Evolutionary conservation across 306 rosid genomes (phyloP), one percentile per base, ranked within the genome.

Genomic region (Lathyrus tuberosus): DNA sequence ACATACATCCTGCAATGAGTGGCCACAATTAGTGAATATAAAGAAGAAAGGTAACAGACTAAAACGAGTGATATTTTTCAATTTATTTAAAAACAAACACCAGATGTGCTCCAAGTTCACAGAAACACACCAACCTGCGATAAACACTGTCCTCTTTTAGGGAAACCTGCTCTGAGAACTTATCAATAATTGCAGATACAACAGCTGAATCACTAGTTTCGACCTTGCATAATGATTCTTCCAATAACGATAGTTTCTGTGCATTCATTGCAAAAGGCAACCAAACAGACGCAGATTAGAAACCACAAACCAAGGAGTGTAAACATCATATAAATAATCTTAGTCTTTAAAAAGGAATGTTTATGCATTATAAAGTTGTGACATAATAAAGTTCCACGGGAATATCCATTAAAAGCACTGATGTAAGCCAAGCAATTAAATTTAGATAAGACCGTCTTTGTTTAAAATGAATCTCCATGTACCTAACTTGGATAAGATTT

Each of bases 231-330:
- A 90, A 83, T 22, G 82, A 87, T 84, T 86, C 96, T 86, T 94
- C 98, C 79, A 94, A 78, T 53, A 63, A 46, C 67, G 83, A 47
- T 73, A 94, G 67, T 60, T 79, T 87, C 98, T 90, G 87, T 75
- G 7, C 61, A 76, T 51, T 41, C 75, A 79, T 67, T 10, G 70
- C 61, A 77, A 62, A 53, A 62, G 75, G 59, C 43, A 79, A 38
- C 15, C 61, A 37, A 78, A 31, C 24, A 78, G 10, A 66, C 70
- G 54, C 13, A 22, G 15, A n/a, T 35, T 28, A 41, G 56, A 60
- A 63, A 78, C 18, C 69, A 17, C 31, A 62, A 40, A 62, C 24
- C 38, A 61, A 12, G 26, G 53, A 26, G 28, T 17, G 51, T 73
- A 35, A 65, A 65, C 56, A 73, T 22, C 62, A 74, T 22, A 63